phyloP scores from a whole-genome alignment of 2,329 filamentous ascomycete species.

The Aaosphaeria pasadenensis region DNA sequence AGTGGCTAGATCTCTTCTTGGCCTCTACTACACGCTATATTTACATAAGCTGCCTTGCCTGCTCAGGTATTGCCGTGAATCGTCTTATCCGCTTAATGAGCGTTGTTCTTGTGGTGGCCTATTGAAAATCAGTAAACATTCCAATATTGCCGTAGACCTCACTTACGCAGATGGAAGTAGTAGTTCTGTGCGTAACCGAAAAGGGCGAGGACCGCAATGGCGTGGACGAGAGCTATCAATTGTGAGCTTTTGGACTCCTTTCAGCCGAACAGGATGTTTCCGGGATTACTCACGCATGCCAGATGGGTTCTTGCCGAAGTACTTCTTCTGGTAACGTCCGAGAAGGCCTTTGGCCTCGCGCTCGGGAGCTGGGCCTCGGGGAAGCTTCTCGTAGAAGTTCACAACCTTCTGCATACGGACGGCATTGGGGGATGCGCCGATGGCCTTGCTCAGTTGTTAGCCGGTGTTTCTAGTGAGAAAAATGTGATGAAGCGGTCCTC shows the following conservation, averaged over 20 bases:
- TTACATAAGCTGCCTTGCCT: constrained; percentile 28
- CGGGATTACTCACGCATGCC: constrained; percentile 70
- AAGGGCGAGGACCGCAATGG: constrained; percentile 71
- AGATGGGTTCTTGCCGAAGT: constrained; percentile 94
- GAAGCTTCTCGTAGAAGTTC: constrained; percentile 98
- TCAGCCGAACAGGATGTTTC: background rate
- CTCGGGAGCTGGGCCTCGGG: constrained; percentile 85
- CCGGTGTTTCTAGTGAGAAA: background rate
- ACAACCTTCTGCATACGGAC: constrained; percentile 97
- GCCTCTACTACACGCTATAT: constrained; percentile 38
- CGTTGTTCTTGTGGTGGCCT: constrained; percentile 99
- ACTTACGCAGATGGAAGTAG: constrained; percentile 99
- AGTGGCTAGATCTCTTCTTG: constrained; percentile 24
- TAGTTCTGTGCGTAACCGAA: constrained; percentile 97
- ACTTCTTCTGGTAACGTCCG: constrained; percentile 77
- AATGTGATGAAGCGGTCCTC: background rate
- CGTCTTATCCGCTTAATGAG: constrained; percentile 63
- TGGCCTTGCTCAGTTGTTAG: constrained; percentile 61
- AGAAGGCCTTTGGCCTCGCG: constrained; percentile 77
- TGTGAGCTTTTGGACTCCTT: too few relatives aligned
- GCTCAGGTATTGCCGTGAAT: constrained; percentile 5
- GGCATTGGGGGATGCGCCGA: constrained; percentile 92
- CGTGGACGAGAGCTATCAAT: constrained; percentile 78
- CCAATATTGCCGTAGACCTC: background rate
- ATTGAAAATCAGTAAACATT: constrained; percentile 16